Conservation (phyloP, 2,329 filamentous ascomycete genomes). For the Nemania sp. region DNA sequence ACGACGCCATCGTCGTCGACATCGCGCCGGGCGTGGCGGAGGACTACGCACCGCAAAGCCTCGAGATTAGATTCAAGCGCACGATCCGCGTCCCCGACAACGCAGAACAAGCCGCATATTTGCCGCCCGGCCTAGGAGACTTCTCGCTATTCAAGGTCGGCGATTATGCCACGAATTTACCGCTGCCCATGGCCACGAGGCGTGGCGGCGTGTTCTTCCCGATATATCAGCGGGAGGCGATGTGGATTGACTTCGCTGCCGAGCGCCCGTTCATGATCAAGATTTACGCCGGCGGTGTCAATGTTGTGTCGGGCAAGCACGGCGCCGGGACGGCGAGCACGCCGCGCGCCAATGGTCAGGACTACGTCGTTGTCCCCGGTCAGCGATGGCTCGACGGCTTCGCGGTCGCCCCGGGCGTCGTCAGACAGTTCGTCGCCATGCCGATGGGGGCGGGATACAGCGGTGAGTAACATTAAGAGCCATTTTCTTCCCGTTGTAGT, state of each 20-base stretch:
- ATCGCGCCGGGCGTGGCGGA: neutral
- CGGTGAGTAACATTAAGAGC: too few species aligned
- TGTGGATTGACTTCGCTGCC: conserved; percentile 45
- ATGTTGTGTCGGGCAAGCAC: conserved; percentile 46
- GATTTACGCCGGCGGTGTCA: conserved; percentile 47
- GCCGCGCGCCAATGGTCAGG: conserved; percentile 32
- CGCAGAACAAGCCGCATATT: conserved; percentile 28
- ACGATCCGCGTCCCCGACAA: conserved; percentile 52
- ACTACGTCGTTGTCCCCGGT: conserved; percentile 43
- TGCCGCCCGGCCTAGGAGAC: conserved; percentile 42
- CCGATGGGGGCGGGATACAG: conserved; percentile 48
- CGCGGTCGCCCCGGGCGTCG: conserved; percentile 41
- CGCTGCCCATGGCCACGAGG: conserved; percentile 35
- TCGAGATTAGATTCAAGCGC: conserved; percentile 45
- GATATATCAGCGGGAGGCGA: conserved; percentile 50
- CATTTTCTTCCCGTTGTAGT: too few species aligned
- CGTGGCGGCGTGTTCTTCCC: conserved; percentile 53
- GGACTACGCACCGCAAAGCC: neutral
- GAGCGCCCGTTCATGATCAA: conserved; percentile 44
- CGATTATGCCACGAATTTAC: conserved; percentile 35
- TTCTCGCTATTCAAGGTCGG: conserved; percentile 47
- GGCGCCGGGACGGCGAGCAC: conserved; percentile 22
- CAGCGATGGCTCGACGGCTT: conserved; percentile 50
- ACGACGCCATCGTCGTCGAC: conserved; percentile 12
- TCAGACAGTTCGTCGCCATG: conserved; percentile 55